Evolutionary conservation across 164 flowering plant species (phyloP), one percentile per base, ranked within the genome.

Genomic region (Berberis thunbergii): DNA sequence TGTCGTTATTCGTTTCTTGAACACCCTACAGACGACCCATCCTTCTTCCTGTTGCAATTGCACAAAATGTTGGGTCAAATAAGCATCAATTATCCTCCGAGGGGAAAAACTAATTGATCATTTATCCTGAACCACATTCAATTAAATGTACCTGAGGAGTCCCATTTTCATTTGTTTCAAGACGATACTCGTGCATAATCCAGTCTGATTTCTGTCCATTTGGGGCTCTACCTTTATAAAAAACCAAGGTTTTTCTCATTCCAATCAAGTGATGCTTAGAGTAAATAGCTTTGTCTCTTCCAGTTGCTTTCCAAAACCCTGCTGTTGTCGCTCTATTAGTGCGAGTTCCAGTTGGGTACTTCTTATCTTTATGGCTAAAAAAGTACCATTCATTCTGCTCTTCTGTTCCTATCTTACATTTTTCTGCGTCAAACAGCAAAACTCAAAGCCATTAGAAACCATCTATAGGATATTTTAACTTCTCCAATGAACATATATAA

Each of bases 251-350:
- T 76, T 90, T 93, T 70, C 98, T 82, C 98, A 93, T 90, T 43
- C 98, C 98, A 69, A 93, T 63, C 71, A 93, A 67, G 69, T 75
- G 68, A 54, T 85, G 84, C 80, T 84, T 89, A 2, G 79, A 68
- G 71, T 85, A 90, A 41, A 93, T 88, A 9, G 94, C 86, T 75
- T 93, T 93, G 69, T 93, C 98, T 71, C 98, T 82, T 74, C 98
- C 98, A 4, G 98, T 93, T 10, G 98, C 98, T 72, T 93, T 93
- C 98, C 98, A 93, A 64, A 93, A 93, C 43, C 98, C 98, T 38
- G 96, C 94, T 71, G 85, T 84, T 41, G 98, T 92, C 38, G 98
- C 96, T 71, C 98, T 78, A 70, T 92, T 92, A 1, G 98, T 93
- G 10, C 98, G 90, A 50, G 98, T 88, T 64, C 98, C 98, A 6